phyloP scores from a whole-genome alignment of 331 rosid species.

The Spiraea crenata region DNA sequence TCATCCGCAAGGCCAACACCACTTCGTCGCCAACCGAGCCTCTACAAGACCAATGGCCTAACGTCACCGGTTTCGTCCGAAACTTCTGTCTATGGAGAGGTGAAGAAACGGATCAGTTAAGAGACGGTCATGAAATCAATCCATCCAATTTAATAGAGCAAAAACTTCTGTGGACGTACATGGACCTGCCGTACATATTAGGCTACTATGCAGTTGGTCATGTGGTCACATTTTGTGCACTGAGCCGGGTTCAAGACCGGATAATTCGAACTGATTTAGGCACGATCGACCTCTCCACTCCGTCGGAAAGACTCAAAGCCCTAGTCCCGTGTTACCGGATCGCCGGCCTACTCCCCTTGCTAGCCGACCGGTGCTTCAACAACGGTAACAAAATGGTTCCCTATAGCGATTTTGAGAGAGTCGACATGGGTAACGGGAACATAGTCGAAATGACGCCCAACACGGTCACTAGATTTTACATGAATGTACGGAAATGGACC shows the following conservation, averaged over 20 bases:
- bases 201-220: conserved; percentile 71
- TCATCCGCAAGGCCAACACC: conserved; percentile 47
- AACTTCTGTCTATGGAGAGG: conserved; percentile 88
- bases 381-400: conserved; percentile 23
- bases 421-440: conserved; percentile 49
- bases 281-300: conserved; percentile 48
- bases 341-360: conserved; percentile 43
- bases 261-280: conserved; percentile 57
- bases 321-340: conserved; percentile 68
- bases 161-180: conserved; percentile 67
- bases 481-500: conserved; percentile 49
- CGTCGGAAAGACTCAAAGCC: conserved; percentile 63
- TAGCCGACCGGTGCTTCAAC: conserved; percentile 53
- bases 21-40: conserved; percentile 15
- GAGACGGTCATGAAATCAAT: conserved; percentile 37
- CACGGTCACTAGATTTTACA: conserved; percentile 52
- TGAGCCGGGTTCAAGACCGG: conserved; percentile 56
- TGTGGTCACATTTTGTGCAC: conserved; percentile 70
- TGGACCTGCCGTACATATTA: conserved; percentile 68
- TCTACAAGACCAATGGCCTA: conserved; percentile 90
- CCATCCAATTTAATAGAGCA: conserved; percentile 53
- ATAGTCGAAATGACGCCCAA: conserved; percentile 65
- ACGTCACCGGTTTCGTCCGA: conserved; percentile 63
- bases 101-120: conserved; percentile 59
- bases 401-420: conserved; percentile 73